Conservation (phyloP, 768 basidiomycete species). For the Tulasnella sp. region DNA sequence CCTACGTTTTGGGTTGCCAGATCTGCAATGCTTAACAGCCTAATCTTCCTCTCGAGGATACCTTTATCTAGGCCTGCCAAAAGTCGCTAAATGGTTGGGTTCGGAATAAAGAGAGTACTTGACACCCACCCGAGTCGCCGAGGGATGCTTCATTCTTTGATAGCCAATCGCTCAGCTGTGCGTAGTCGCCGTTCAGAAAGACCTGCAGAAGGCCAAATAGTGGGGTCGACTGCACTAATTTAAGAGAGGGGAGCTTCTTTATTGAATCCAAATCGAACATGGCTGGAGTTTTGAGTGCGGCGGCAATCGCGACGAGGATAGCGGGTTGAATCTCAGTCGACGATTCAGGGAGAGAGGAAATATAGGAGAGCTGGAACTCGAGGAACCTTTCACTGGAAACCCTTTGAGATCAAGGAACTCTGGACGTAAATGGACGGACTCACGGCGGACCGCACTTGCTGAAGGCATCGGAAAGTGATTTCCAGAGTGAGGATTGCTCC, state of each 20-base stretch:
- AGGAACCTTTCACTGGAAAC: conserved; percentile 59
- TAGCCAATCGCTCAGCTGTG: conserved; percentile 67
- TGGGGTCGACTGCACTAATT: conserved; percentile 67
- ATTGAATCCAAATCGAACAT: conserved; percentile 82
- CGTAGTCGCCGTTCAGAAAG: conserved; percentile 66
- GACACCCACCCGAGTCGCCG: conserved; percentile 61
- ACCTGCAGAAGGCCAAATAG: conserved; percentile 75
- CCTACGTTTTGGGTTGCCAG: conserved; percentile 79
- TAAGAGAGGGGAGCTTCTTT: conserved; percentile 73
- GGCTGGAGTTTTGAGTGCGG: conserved; percentile 64
- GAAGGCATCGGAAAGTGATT: conserved; percentile 63
- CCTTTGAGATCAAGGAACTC: conserved; percentile 2
- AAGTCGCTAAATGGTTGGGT: neutral
- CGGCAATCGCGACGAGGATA: conserved; percentile 63
- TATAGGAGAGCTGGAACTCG: conserved; percentile 64
- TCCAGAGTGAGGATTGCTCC: conserved; percentile 68
- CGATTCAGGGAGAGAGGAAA: conserved; percentile 61
- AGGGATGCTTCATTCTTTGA: conserved; percentile 53
- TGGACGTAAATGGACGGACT: conserved; percentile 41
- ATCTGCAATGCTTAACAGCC: conserved; percentile 73
- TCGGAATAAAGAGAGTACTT: neutral
- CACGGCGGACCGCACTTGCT: conserved; percentile 62
- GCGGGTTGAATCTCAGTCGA: conserved; percentile 57
- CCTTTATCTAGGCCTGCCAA: conserved; percentile 57
- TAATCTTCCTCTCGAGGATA: conserved; percentile 76